Base-by-base conservation (phyloP, 2,329 filamentous ascomycete genomes). In the Leptographium flavum region DNA sequence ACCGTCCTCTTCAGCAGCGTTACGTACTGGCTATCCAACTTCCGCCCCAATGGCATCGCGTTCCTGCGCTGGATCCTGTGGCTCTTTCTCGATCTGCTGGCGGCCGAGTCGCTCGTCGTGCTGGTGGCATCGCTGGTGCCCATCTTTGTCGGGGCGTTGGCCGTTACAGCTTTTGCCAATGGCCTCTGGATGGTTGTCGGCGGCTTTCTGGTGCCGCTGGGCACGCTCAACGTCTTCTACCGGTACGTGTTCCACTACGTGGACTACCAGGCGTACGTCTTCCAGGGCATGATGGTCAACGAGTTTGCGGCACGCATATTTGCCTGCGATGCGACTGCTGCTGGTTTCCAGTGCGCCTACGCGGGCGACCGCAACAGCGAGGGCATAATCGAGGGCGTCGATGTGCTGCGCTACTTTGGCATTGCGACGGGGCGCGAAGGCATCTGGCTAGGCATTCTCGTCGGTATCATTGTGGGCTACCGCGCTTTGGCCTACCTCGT, bases 211-310 rank as follows among this genome's bases (percentile, higher is more conserved):
- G 85, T 93, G 2, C 72, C 76, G 3, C 76, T 80, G 4, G 74
- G 67, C 1, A 73, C 80, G 2, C 69, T 93, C 35, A 93, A 94
- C 60, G 75, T 73, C 3, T 94, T 94, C 54, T 94, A 83, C 78
- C 76, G 79, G 59, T 92, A 93, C 55, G 83, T 83, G 6, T 92
- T 92, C 55, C 82, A 88, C 58, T 93, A 88, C 60, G 88, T 88
- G 57, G 83, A 93, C 58, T 93, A 93, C 56, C 85, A 90, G 58
- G 74, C 69, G 36, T 93, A 88, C 54, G 86, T 93, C 4, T 94
- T 93, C 58, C 77, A 90, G 57, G 86, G 84, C 14, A 92, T 94
- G 86, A 92, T 93, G 84, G 79, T 90, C 44, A 93, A 92, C 56
- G 84, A 94, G 63, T 92, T 94, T 58, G 65, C 66, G 1, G 52